Evolutionary conservation across 768 basidiomycete species (phyloP).

Genomic region (Rhodotorula taiwanensis): DNA sequence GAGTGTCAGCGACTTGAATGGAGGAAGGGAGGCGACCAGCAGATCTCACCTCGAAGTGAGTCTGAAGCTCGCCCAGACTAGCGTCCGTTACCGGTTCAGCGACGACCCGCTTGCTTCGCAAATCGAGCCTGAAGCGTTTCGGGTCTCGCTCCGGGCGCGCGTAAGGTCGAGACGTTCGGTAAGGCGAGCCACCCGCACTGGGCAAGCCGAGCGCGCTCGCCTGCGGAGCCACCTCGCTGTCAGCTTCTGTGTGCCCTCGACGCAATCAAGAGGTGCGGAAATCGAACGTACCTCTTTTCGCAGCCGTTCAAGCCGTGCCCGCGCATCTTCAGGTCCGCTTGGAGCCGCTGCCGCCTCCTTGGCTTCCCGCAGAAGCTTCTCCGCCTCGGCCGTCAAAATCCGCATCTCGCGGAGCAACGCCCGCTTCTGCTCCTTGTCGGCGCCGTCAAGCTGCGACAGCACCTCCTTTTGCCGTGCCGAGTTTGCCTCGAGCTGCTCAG

Average conservation of each 20-base stretch:
- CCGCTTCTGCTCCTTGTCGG: constrained; percentile 59
- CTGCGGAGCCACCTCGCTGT: too few relatives aligned
- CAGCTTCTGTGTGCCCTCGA: too few relatives aligned
- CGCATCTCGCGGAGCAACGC: constrained; percentile 66
- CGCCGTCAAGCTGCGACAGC: constrained; percentile 57
- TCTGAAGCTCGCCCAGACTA: not conserved
- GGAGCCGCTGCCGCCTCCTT: not conserved
- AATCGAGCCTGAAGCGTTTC: too few relatives aligned
- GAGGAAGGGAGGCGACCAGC: not conserved
- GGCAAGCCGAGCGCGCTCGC: too few relatives aligned
- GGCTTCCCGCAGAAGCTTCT: not conserved
- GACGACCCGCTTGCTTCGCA: not conserved
- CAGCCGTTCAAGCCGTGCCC: not conserved
- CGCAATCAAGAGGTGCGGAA: not conserved
- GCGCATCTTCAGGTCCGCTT: not conserved
- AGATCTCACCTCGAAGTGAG: not conserved
- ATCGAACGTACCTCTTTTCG: not conserved
- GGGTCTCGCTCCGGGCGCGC: too few relatives aligned
- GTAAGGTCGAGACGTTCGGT: too few relatives aligned
- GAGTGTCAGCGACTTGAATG: not conserved
- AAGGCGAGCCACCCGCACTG: too few relatives aligned
- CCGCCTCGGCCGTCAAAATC: constrained; percentile 71
- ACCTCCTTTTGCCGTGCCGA: constrained; percentile 83
- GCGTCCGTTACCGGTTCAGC: not conserved
- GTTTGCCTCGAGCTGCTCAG: constrained; percentile 55